Evolutionary conservation across 257 asterid species (phyloP).

Genomic region (Solanum bukasovii): DNA sequence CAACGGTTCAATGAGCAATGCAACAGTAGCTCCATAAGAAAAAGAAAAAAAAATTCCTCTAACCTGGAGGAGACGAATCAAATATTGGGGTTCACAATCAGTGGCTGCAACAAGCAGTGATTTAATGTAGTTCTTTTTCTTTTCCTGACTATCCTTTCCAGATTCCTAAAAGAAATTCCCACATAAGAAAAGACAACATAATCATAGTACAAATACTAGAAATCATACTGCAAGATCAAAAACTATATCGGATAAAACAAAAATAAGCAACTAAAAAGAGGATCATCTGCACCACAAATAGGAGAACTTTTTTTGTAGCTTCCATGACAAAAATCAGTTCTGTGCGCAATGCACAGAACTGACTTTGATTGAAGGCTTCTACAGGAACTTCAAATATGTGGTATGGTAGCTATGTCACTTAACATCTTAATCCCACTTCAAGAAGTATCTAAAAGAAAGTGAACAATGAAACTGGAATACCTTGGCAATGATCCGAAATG

Average conservation of each 20-base stretch:
- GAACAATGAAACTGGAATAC: conserved; percentile 16
- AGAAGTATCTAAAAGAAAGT: neutral
- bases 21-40: conserved; percentile 1
- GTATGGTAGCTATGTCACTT: neutral
- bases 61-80: conserved; percentile 97
- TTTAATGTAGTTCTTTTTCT: conserved; percentile 83
- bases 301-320: neutral
- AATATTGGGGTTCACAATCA: conserved; percentile 92
- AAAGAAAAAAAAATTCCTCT: neutral
- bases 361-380: neutral
- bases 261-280: neutral
- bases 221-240: neutral
- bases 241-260: neutral
- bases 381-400: neutral
- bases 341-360: neutral
- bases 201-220: neutral
- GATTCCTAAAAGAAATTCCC: conserved; percentile 51
- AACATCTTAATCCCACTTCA: neutral
- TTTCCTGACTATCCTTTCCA: conserved; percentile 89
- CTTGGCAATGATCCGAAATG: conserved; percentile 79
- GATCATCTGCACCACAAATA: neutral
- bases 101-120: conserved; percentile 86
- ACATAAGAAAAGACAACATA: conserved; percentile 5
- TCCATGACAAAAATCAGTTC: neutral
- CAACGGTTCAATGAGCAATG: conserved; percentile 12